These are phyloP conservation scores for Hibiscus mutabilis DNA, from an alignment of 345 rosid genomes.

Conservation along the genomic window DNA sequence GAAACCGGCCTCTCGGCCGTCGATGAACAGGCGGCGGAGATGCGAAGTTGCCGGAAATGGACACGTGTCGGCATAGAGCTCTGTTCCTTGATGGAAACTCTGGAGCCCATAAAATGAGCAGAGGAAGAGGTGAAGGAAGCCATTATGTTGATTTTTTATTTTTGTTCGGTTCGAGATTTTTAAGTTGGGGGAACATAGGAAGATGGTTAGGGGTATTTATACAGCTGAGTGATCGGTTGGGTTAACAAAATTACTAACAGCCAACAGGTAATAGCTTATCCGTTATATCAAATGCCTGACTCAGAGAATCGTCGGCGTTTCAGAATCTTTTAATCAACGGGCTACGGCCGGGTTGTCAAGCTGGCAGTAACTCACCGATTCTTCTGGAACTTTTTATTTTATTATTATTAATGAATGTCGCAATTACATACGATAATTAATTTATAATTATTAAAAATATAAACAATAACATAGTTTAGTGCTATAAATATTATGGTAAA, in stretches of 20 bases:
- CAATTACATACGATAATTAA: too few species aligned
- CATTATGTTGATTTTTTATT: not conserved
- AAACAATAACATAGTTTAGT: too few species aligned
- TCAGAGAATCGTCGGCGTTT: conserved; percentile 30
- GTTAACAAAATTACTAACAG: conserved; percentile 10
- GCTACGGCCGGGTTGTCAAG: not conserved
- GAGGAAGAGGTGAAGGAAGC: conserved; percentile 12
- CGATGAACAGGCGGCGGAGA: conserved; percentile 34
- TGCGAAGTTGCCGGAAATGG: conserved; percentile 28
- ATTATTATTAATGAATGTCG: too few species aligned
- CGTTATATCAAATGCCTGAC: conserved; percentile 26
- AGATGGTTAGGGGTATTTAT: conserved; percentile 4
- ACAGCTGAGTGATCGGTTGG: not conserved
- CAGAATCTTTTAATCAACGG: not conserved
- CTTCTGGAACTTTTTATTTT: too few species aligned
- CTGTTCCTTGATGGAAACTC: not conserved
- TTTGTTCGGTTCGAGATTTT: not conserved
- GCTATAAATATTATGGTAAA: too few species aligned
- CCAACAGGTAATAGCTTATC: not conserved
- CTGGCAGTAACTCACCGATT: not conserved
- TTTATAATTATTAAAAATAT: too few species aligned
- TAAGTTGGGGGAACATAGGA: not conserved
- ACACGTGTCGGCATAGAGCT: conserved; percentile 12
- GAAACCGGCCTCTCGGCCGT: conserved; percentile 17
- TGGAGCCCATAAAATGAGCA: conserved; percentile 7